Evolutionary conservation across 176 grass and related monocot species (phyloP).

Genomic region (Carex kokanica): DNA sequence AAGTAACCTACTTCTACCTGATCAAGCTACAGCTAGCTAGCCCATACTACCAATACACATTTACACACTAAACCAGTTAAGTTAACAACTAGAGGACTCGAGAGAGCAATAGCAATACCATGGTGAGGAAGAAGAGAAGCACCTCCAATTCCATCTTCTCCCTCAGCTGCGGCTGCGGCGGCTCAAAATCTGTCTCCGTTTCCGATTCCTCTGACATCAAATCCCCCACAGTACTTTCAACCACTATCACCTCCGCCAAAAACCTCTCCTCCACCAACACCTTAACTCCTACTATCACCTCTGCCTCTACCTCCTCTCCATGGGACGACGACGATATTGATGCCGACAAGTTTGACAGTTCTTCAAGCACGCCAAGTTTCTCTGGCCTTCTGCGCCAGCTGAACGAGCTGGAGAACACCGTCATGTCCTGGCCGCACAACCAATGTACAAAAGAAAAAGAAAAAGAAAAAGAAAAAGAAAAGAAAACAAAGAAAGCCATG

Average conservation of each 20-base stretch:
- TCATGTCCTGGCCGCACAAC: conserved; percentile 1
- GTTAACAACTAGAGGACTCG: not conserved
- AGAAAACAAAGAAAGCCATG: not conserved
- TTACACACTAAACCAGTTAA: not conserved
- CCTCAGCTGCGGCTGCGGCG: conserved; percentile 54
- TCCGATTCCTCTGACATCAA: conserved; percentile 24
- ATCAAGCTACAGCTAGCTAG: not conserved
- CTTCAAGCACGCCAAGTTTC: conserved; percentile 36
- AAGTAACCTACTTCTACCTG: not conserved
- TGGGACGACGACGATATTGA: not conserved
- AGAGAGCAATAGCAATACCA: not conserved
- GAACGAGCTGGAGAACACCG: conserved; percentile 43
- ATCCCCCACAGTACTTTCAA: not conserved
- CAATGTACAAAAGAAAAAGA: not conserved
- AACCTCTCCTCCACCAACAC: conserved; percentile 6
- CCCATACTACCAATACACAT: not conserved
- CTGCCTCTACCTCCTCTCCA: conserved; percentile 20
- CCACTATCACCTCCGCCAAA: not conserved
- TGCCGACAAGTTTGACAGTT: not conserved
- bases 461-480: not conserved
- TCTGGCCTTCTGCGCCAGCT: conserved; percentile 50
- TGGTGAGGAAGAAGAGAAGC: conserved; percentile 17
- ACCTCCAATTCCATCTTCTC: not conserved
- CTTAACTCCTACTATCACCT: conserved; percentile 2
- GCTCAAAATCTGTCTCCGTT: conserved; percentile 35